Base-by-base conservation (phyloP, 805 yeast genomes). In the Metschnikowia continentalis region DNA sequence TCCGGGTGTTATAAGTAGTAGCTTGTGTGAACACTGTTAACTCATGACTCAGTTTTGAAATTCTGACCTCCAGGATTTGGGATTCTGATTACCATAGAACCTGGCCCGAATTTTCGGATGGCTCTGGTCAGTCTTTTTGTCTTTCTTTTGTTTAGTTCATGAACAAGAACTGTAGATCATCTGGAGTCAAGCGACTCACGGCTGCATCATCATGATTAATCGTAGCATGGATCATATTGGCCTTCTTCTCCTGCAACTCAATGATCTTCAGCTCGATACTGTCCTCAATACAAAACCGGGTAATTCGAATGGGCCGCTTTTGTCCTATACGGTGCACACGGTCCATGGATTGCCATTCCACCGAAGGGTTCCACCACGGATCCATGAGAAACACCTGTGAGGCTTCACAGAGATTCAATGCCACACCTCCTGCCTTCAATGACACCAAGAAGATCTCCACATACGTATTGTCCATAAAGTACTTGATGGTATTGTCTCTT, bases 351-450 rank as follows among this genome's bases (percentile, higher is more conserved):
- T 94, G 99, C 90, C 97, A 94, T 67, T 94, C 99, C 6, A 92
- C 94, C 58, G 96, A 87, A 1, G 98, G 98, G 65, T 94, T 95
- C 98, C 99, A 94, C 99, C 99, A 94, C 35, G 98, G 98, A 62
- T 94, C 99, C 75, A 94, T 76, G 42, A 94, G 77, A 59, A 94
- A 94, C 43, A 94, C 98, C 62, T 92, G 98, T 2, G 95, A 90
- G 0, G 99, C 98, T 62, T 95, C 99, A 63, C 97, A 92, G 56
- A 94, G 75, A 65, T 94, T 94, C 57, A 94, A 76, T 0, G 99
- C 99, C 40, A 94, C 99, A 71, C 99, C 99, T 58, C 99, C 99
- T 0, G 99, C 99, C 64, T 94, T 94, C 61, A 94, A 77, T 35
- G 97, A 90, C 7, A 94, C 99, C 55, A 94, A 70, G 64, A 94